These are phyloP conservation scores for Leptodontidium sp. DNA, from an alignment of 2,329 filamentous ascomycete species.

Conservation along the genomic window DNA sequence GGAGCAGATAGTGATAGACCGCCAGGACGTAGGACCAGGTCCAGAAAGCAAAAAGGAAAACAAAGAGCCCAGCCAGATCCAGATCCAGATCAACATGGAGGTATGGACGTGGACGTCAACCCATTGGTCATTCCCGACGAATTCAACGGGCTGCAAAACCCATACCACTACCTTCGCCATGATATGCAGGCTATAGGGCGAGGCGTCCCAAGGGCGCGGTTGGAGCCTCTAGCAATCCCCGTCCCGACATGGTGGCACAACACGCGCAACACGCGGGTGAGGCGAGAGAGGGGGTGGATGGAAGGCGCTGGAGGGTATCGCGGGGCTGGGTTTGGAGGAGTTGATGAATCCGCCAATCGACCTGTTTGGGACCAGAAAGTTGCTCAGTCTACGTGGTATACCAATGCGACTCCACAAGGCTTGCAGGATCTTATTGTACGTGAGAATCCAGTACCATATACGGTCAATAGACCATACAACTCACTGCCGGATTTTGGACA, in stretches of 20 bases:
- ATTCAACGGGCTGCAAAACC: conserved; percentile 1
- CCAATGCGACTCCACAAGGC: not conserved
- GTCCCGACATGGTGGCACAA: not conserved
- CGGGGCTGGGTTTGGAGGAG: not conserved
- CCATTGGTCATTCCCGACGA: not conserved
- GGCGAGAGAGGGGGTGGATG: not conserved
- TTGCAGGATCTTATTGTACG: not conserved
- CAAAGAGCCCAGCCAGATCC: not conserved
- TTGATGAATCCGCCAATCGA: not conserved
- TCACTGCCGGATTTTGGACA: not conserved
- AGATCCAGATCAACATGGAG: not conserved
- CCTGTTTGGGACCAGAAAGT: not conserved
- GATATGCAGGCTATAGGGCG: not conserved
- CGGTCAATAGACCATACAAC: not conserved
- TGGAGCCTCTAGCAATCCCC: not conserved
- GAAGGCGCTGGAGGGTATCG: not conserved
- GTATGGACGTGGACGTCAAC: not conserved
- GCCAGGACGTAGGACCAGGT: too few relatives aligned
- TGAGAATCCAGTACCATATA: not conserved
- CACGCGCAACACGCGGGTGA: not conserved
- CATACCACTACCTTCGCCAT: not conserved
- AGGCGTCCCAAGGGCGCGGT: not conserved
- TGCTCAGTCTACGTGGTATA: not conserved
- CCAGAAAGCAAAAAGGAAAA: too few relatives aligned
- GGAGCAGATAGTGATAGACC: too few relatives aligned